Evolutionary conservation across 768 basidiomycete species (phyloP), one percentile per base, ranked within the genome.

Genomic region (Mycena galericulata): DNA sequence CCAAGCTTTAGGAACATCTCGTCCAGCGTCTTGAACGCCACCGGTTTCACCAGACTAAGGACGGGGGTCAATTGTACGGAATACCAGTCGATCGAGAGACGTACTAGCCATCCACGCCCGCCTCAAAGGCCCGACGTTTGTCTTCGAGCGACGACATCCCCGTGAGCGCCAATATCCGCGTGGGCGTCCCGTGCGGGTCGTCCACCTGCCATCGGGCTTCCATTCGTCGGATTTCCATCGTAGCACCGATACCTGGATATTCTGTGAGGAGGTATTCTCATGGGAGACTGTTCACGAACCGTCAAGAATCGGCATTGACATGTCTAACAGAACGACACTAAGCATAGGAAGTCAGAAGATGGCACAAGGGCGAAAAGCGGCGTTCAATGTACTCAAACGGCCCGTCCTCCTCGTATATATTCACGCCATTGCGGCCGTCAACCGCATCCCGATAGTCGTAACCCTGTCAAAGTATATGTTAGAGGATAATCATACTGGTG

Each of bases 131-230:
- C 72, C 89, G 86, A 26, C 94, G 87, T 78, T 97, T 97, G 78
- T 98, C 95, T 76, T 98, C 97, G 6, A 93, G 79, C 10, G 96
- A 95, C 20, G 97, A 97, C 90, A 95, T 92, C 24, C 97, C 97
- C 1, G 96, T 98, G 64, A 98, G 81, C 4, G 96, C 97, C 50
- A 98, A 83, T 57, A 98, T 96, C 65, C 89, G 85, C 22, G 87
- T 80, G 14, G 75, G 67, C 30, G 45, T 62, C 45, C 50, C 67
- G 20, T 70, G 72, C 26, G 73, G 68, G 29, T 67, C 69, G 15
- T 72, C 67, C 41, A 47, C 71, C 27, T 60, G 80, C 49, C 82
- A 82, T 41, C 74, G 74, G 34, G 79, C 81, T 77, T 97, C 95
- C 40, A 96, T 86, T 61, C 86, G 82, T 26, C 96, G 92, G 66